A percentile compares a stretch with the other conserved stretches of the same genome.
phyloP scores from a whole-genome alignment of 2,329 filamentous ascomycete genomes.

The Stachybotrys elegans region DNA sequence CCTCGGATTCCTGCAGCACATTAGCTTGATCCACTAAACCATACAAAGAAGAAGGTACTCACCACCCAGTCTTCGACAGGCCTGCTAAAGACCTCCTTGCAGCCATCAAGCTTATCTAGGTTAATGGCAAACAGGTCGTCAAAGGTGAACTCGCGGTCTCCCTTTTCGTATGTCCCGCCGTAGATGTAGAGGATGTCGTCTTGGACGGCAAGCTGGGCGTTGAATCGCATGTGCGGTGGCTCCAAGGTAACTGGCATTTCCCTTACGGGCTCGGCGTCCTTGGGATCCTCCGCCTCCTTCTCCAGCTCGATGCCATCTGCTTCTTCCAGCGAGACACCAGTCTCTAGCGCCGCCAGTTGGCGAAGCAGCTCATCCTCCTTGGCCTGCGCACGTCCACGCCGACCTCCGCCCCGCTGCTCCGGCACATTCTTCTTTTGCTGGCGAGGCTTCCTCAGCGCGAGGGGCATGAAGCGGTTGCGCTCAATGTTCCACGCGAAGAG shows the following conservation, averaged over 20 bases:
- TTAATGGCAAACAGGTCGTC: conserved; percentile 93
- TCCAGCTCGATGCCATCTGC: conserved; percentile 44
- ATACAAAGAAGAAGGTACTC: conserved; percentile 20
- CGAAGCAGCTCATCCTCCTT: conserved; percentile 86
- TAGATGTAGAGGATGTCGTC: conserved; percentile 92
- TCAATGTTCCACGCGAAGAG: conserved; percentile 94
- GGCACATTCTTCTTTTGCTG: conserved; percentile 53
- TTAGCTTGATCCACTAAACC: conserved; percentile 8
- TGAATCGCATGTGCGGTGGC: conserved; percentile 86
- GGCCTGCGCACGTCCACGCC: conserved; percentile 74
- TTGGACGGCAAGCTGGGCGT: conserved; percentile 84
- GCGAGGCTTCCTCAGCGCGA: conserved; percentile 70
- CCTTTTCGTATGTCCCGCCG: conserved; percentile 92
- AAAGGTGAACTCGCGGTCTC: conserved; percentile 91
- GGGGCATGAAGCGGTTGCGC: conserved; percentile 87
- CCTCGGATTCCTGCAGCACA: conserved; percentile 46
- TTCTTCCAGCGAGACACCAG: conserved; percentile 59
- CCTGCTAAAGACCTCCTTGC: conserved; percentile 82
- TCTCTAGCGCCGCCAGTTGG: conserved; percentile 81
- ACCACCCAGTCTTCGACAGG: conserved; percentile 81
- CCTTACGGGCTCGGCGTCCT: conserved; percentile 53
- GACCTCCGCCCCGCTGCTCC: conserved; percentile 49
- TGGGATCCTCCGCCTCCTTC: conserved; percentile 47
- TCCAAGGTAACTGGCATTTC: conserved; percentile 68
- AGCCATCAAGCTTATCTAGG: conserved; percentile 90